Evolutionary conservation across 1,139 yeast genomes (phyloP), one percentile per base, ranked within the genome.

Genomic region (Hyphopichia pseudoburtonii): DNA sequence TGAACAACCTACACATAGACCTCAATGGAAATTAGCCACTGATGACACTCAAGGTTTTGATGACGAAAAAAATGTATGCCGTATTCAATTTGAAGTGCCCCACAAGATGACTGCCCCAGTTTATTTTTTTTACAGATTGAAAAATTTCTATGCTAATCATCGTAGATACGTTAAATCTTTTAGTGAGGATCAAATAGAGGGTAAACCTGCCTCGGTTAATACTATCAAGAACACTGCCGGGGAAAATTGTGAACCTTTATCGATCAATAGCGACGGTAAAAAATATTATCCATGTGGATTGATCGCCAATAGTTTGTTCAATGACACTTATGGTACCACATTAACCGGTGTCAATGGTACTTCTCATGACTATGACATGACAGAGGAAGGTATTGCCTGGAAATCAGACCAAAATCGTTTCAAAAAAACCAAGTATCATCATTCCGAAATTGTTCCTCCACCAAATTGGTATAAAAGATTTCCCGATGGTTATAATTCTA

Each of bases 91-190:
- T 56, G 75, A 80, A 36, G 73, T 86, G n/a, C 94, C 96, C 17
- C 68, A 78, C 35, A 79, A 76, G 31, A 69, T 92, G 59, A 81
- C 82, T 31, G 80, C 84, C 2, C 94, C 96, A 3, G 78, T 90
- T 28, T 88, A 76, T 53, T 63, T 88, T 46, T 88, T 83, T 60
- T 92, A 92, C 70, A 74, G 87, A 50, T 64, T 92, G 49, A 82
- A 89, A 44, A 82, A 85, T 48, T 92, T 92, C 60, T 80, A 85
- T 60, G 95, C 95, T 38, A 92, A 92, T 64, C 98, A 92, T 63
- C 83, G 98, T 59, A 80, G 97, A 54, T 92, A 77, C 60, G 98
- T 86, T 30, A 83, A 86, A 57, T 86, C 96, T 4, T 89, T 81
- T 58, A 83, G 89, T 61, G 97, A 92, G 60, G 88, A 85, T 50